Base-by-base conservation (phyloP, 306 rosid genomes). In the Trifolium subterraneum region DNA sequence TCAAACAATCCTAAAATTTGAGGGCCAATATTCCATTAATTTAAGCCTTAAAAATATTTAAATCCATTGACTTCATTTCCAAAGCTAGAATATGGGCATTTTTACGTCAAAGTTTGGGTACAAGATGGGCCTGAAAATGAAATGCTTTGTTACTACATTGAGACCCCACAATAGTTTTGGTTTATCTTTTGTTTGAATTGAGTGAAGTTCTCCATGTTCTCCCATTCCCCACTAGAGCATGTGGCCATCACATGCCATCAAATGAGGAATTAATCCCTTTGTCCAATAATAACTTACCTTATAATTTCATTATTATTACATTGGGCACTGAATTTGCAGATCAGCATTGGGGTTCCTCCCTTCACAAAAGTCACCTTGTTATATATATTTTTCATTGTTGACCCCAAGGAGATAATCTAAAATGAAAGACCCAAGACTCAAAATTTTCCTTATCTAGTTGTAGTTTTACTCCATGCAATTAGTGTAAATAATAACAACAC, bases 201-300 rank as follows among this genome's bases (percentile, higher is more conserved):
- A 73, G 74, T 73, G 78, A 79, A 74, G 83, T 80, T 77, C 64
- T 78, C 65, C 72, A 78, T 76, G 79, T 87, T 72, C 82, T 72
- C 87, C 74, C 81, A 82, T 80, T 82, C 54, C 86, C 81, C 74
- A 79, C 86, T 58, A 18, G 25, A 50, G 64, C 90, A 86, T 80
- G 90, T 84, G 89, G 73, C 67, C 76, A 61, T 86, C 87, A 78
- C 87, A 83, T 76, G 88, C 74, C 83, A 75, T 59, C 36, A 64
- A 69, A 63, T 47, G 54, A 54, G 72, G 73, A 76, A 73, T 52
- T 47, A 55, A 61, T 68, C 20, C 64, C 38, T 79, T 51, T 55
- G 18, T 62, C 78, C 67, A 65, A 45, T 29, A 18, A 15, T 45
- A 23, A 41, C 71, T 64, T 48, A 18, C 61, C 39, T 44, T 35